These are phyloP conservation scores for Xylaria sp. DNA, from an alignment of 2,329 filamentous ascomycete genomes.

Conservation along the genomic window DNA sequence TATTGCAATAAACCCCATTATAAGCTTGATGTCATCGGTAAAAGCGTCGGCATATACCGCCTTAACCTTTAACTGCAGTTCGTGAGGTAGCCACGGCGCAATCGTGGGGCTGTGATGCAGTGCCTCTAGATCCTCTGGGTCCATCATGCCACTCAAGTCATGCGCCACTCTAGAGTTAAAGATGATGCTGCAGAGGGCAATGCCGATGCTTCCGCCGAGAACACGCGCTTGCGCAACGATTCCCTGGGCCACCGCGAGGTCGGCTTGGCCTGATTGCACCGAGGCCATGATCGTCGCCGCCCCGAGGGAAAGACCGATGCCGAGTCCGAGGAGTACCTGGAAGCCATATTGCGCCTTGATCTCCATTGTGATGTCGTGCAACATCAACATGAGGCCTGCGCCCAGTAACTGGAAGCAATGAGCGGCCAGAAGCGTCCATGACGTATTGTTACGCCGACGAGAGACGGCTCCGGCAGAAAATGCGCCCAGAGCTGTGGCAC, in stretches of 20 bases:
- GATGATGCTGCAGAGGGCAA: constrained; percentile 68
- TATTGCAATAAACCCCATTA: constrained; percentile 57
- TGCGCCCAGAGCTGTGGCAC: constrained; percentile 66
- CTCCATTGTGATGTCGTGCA: constrained; percentile 50
- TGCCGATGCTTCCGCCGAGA: constrained; percentile 68
- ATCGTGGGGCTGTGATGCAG: constrained; percentile 59
- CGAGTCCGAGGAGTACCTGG: constrained; percentile 67
- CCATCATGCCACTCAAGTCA: constrained; percentile 53
- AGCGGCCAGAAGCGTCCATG: constrained; percentile 61
- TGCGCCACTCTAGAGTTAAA: constrained; percentile 60
- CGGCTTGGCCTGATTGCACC: constrained; percentile 60
- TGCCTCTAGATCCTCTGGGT: constrained; percentile 53
- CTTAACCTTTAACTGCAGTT: constrained; percentile 52
- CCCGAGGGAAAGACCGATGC: constrained; percentile 68
- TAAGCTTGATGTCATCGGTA: constrained; percentile 58
- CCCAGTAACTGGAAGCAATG: constrained; percentile 65
- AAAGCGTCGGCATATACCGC: constrained; percentile 60
- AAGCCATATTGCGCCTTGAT: constrained; percentile 63
- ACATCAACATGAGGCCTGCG: constrained; percentile 61
- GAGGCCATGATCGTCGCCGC: constrained; percentile 68
- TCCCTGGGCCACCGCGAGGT: constrained; percentile 69
- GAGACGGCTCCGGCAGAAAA: constrained; percentile 66
- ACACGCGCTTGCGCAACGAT: constrained; percentile 70
- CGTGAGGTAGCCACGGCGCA: constrained; percentile 50
- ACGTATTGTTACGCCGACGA: constrained; percentile 65